A percentile compares a stretch with the other conserved stretches of the same genome.
These are phyloP conservation scores for Exophiala sp. DNA, from an alignment of 2,329 filamentous ascomycete species.

Conservation along the genomic window DNA sequence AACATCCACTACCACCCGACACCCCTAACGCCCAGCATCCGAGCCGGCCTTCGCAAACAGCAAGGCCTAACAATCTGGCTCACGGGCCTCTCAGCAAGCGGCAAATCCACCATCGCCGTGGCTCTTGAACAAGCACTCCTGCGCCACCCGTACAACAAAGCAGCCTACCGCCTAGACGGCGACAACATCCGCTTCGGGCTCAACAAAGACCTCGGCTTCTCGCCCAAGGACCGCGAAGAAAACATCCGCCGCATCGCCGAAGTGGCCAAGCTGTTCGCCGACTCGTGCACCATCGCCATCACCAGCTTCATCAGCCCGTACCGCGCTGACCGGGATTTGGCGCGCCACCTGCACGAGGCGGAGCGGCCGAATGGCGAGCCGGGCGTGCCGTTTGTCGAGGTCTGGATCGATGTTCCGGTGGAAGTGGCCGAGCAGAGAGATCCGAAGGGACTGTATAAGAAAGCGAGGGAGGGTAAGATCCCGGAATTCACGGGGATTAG, in stretches of 20 bases:
- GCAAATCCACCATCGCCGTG: conserved; percentile 94
- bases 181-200: conserved; percentile 98
- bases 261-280: conserved; percentile 94
- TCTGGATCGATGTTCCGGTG: conserved; percentile 85
- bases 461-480: conserved; percentile 86
- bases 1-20: conserved; percentile 45
- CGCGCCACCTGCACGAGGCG: conserved; percentile 69
- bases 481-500: conserved; percentile 96
- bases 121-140: conserved; percentile 96
- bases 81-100: conserved; percentile 89
- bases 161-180: conserved; percentile 89
- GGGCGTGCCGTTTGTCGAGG: conserved; percentile 82
- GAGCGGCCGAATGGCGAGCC: conserved; percentile 52
- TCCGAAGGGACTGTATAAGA: conserved; percentile 97
- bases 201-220: conserved; percentile 96
- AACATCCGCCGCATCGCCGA: conserved; percentile 96
- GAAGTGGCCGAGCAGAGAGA: conserved; percentile 91
- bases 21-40: conserved; percentile 39
- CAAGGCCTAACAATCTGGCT: conserved; percentile 95
- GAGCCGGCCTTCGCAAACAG: conserved; percentile 60
- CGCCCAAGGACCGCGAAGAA: conserved; percentile 87
- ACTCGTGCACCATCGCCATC: conserved; percentile 77
- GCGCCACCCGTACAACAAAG: conserved; percentile 60
- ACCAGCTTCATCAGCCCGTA: conserved; percentile 98
- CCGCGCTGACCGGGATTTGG: conserved; percentile 74